These are phyloP conservation scores for Diplodia mutila DNA, from an alignment of 2,329 filamentous ascomycete genomes.

Conservation along the genomic window DNA sequence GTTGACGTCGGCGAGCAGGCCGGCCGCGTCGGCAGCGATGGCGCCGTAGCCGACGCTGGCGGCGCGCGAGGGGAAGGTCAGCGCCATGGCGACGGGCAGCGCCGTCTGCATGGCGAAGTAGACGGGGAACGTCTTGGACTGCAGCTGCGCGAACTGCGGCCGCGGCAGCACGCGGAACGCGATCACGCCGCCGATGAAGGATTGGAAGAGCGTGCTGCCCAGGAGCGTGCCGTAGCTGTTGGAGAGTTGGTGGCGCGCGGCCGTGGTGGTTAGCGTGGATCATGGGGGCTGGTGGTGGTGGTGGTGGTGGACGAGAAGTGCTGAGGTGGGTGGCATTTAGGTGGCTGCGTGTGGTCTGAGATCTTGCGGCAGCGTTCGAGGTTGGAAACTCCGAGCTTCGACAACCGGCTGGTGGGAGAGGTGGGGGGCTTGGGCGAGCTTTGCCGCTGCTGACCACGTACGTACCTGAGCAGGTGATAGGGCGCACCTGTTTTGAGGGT, in stretches of 20 bases:
- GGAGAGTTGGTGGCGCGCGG: conserved; percentile 17
- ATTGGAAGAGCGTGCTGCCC: conserved; percentile 85
- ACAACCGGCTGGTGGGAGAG: not conserved
- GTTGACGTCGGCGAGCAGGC: conserved; percentile 28
- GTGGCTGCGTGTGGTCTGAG: conserved; percentile 25
- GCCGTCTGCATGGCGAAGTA: conserved; percentile 86
- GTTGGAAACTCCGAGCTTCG: not conserved
- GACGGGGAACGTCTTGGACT: conserved; percentile 79
- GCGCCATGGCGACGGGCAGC: conserved; percentile 70
- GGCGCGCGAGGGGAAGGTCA: conserved; percentile 69
- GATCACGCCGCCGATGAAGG: conserved; percentile 74
- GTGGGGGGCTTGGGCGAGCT: not conserved
- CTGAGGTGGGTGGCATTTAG: not conserved
- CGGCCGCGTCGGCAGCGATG: not conserved
- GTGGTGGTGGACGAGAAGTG: conserved; percentile 18
- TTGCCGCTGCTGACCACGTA: conserved; percentile 3
- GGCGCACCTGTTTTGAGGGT: conserved; percentile 65
- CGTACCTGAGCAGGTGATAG: conserved; percentile 76
- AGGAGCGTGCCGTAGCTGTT: conserved; percentile 83
- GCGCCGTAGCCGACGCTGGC: conserved; percentile 22
- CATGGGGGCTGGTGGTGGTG: conserved; percentile 18
- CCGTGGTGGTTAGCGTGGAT: conserved; percentile 13
- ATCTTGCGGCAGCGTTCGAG: not conserved
- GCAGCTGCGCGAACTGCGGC: conserved; percentile 78
- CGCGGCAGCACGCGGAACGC: conserved; percentile 77